phyloP scores from a whole-genome alignment of 2,329 filamentous ascomycete species.

The Sarocladiaceae sp. region DNA sequence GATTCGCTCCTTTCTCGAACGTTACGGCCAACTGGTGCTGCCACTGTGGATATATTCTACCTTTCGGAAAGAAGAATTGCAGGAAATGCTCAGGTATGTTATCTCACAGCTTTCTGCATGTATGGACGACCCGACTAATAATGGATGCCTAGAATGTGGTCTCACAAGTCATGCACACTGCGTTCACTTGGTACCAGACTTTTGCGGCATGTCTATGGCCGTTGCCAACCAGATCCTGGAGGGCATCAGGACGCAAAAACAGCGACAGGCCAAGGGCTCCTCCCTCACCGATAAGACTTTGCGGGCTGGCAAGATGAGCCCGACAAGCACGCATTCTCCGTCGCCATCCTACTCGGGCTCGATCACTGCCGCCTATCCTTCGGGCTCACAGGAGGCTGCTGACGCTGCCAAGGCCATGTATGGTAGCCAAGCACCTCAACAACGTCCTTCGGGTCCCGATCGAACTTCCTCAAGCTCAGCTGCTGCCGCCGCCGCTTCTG shows the following conservation, averaged over 20 bases:
- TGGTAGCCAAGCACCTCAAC: conserved; percentile 45
- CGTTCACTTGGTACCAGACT: conserved; percentile 93
- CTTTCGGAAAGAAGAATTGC: conserved; percentile 91
- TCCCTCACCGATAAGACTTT: conserved; percentile 57
- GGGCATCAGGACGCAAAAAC: conserved; percentile 75
- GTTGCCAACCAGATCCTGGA: conserved; percentile 90
- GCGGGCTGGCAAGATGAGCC: conserved; percentile 45
- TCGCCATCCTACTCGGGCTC: conserved; percentile 29
- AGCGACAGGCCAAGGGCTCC: conserved; percentile 50
- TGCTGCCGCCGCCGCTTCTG: conserved; percentile 47
- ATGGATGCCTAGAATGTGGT: conserved; percentile 60
- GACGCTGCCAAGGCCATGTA: conserved; percentile 62
- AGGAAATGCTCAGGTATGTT: conserved; percentile 77
- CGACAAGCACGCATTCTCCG: conserved; percentile 28
- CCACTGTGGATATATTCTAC: conserved; percentile 93
- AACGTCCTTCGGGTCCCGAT: conserved; percentile 33
- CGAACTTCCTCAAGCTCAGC: conserved; percentile 46
- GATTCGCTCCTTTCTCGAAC: conserved; percentile 94
- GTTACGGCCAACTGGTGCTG: conserved; percentile 99
- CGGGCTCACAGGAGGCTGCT: conserved; percentile 39
- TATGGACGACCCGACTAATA: conserved; percentile 8
- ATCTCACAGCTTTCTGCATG: background rate
- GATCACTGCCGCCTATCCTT: conserved; percentile 17
- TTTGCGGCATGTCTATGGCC: conserved; percentile 99
- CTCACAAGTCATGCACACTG: conserved; percentile 89